Conservation (phyloP, 306 rosid species). For the Elaeagnus macrophylla region DNA sequence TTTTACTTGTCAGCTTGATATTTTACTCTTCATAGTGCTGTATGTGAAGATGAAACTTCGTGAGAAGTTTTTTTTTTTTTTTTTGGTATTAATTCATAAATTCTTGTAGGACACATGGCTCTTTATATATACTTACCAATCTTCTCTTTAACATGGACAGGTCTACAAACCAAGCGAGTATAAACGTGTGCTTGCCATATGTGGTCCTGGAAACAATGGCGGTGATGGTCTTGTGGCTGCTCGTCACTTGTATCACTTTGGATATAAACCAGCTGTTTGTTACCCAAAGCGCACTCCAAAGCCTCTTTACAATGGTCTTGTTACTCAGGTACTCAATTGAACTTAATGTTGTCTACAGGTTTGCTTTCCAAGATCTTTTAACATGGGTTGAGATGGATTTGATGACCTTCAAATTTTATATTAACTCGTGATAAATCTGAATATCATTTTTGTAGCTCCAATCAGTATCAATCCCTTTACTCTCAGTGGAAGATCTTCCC, state of each 20-base stretch:
- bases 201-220: slow-evolving; percentile 99
- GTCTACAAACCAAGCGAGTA: slow-evolving; percentile 62
- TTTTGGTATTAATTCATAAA: neutral
- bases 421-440: slow-evolving; percentile 10
- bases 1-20: neutral
- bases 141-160: slow-evolving; percentile 23
- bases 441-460: slow-evolving; percentile 55
- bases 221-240: slow-evolving; percentile 98
- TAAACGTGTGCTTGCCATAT: slow-evolving; percentile 59
- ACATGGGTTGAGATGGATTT: slow-evolving; percentile 1
- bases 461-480: slow-evolving; percentile 73
- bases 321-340: slow-evolving; percentile 61
- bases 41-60: neutral
- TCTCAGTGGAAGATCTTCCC: slow-evolving; percentile 69
- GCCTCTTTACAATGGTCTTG: slow-evolving; percentile 79
- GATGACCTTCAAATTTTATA: neutral
- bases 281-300: slow-evolving; percentile 81
- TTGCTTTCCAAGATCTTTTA: slow-evolving; percentile 6
- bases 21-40: neutral
- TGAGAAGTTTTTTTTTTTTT: neutral
- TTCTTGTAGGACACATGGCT: neutral
- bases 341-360: slow-evolving; percentile 6
- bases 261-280: slow-evolving; percentile 64
- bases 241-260: slow-evolving; percentile 84
- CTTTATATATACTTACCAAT: slow-evolving; percentile 5